A percentile compares a stretch with the other conserved stretches of the same genome.
Evolutionary conservation across 768 basidiomycete genomes (phyloP).

Genomic region (Serendipita sp.): DNA sequence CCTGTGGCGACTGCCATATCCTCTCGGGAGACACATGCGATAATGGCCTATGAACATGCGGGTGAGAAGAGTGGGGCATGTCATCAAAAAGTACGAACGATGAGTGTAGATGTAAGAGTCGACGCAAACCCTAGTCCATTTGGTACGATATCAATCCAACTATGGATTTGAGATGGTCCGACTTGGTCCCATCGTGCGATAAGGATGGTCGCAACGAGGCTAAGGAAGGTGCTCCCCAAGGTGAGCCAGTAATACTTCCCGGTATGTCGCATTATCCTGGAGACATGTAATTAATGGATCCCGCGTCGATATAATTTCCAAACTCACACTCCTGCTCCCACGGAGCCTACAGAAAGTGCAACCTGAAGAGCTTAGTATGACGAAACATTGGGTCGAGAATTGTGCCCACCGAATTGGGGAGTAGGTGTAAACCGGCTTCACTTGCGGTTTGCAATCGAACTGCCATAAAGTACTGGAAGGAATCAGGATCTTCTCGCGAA

Average conservation of each 20-base stretch:
- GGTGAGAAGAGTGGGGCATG: slow-evolving; percentile 7
- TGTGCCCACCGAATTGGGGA: slow-evolving; percentile 69
- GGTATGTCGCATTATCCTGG: slow-evolving; percentile 69
- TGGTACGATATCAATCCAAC: slow-evolving; percentile 66
- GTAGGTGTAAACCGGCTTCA: slow-evolving; percentile 61
- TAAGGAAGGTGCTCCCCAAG: slow-evolving; percentile 42
- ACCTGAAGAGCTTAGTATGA: slow-evolving; percentile 28
- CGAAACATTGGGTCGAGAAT: slow-evolving; percentile 8
- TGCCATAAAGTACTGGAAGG: slow-evolving; percentile 57
- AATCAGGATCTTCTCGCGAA: background rate
- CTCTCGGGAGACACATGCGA: slow-evolving; percentile 59
- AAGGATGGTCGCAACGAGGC: slow-evolving; percentile 39
- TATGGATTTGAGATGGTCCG: slow-evolving; percentile 34
- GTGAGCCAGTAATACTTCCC: slow-evolving; percentile 74
- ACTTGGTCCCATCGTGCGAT: slow-evolving; percentile 52
- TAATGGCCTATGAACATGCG: slow-evolving; percentile 50
- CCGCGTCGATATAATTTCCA: background rate
- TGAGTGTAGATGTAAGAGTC: background rate
- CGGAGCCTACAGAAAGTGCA: slow-evolving; percentile 67
- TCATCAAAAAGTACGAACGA: background rate
- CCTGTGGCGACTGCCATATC: slow-evolving; percentile 83
- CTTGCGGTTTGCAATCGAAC: slow-evolving; percentile 54
- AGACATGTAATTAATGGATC: slow-evolving; percentile 7
- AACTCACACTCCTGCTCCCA: slow-evolving; percentile 70
- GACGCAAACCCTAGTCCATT: slow-evolving; percentile 49